Evolutionary conservation across 495 filamentous ascomycete species (phyloP).

Genomic region (Penicillium arizonense): DNA sequence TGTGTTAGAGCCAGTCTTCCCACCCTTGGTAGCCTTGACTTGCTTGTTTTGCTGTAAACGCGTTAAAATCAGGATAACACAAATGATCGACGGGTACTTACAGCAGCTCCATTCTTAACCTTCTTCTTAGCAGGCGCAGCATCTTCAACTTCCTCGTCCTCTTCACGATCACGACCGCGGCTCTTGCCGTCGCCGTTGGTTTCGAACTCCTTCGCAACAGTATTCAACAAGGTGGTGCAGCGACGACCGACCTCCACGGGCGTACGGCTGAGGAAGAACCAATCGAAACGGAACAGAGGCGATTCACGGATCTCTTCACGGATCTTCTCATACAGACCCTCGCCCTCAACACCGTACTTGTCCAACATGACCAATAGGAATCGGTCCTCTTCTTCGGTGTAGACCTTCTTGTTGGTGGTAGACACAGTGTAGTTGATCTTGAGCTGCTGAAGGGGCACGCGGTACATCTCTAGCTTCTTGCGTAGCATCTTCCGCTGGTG

Average conservation of each 20-base stretch:
- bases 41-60: constrained; percentile 53
- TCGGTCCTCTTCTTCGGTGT: constrained; percentile 97
- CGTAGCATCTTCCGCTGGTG: constrained; percentile 92
- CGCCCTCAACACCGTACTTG: constrained; percentile 82
- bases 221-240: constrained; percentile 91
- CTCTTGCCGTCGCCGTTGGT: constrained; percentile 70
- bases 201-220: constrained; percentile 92
- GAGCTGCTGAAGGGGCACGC: constrained; percentile 93
- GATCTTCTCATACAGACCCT: constrained; percentile 80
- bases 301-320: constrained; percentile 91
- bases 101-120: constrained; percentile 76
- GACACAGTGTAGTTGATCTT: constrained; percentile 99
- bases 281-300: constrained; percentile 95
- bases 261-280: constrained; percentile 96
- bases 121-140: constrained; percentile 90
- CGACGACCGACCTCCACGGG: constrained; percentile 88
- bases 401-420: constrained; percentile 99
- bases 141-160: constrained; percentile 72
- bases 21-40: constrained; percentile 56
- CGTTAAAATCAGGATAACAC: constrained; percentile 8
- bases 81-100: constrained; percentile 29
- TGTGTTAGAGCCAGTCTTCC: constrained; percentile 47
- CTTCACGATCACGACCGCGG: constrained; percentile 70
- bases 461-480: constrained; percentile 94
- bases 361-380: constrained; percentile 94